A percentile compares a stretch with the other conserved stretches of the same genome.
Conservation (phyloP, 2,329 filamentous ascomycete species). For the Claviceps capensis region DNA sequence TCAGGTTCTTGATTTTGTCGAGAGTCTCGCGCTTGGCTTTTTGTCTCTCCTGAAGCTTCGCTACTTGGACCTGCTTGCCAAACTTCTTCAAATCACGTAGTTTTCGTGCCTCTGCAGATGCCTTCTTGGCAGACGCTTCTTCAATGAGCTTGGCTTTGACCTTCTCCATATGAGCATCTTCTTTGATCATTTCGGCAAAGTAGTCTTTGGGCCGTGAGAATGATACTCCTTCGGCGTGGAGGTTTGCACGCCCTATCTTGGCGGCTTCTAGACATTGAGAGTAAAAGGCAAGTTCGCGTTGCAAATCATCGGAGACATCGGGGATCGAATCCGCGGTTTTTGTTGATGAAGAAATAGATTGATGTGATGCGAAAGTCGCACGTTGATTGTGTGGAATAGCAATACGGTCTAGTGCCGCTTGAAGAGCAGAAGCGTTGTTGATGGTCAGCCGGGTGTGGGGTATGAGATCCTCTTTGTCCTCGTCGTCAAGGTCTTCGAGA, state of each 20-base stretch:
- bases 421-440: constrained; percentile 87
- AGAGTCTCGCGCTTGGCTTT: constrained; percentile 87
- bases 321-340: constrained; percentile 54
- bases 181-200: constrained; percentile 98
- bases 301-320: constrained; percentile 82
- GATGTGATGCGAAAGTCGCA: constrained; percentile 71
- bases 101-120: constrained; percentile 77
- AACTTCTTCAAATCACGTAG: constrained; percentile 97
- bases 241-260: constrained; percentile 53
- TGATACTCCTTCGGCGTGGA: constrained; percentile 69
- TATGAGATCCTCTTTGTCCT: constrained; percentile 74
- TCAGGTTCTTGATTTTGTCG: constrained; percentile 88
- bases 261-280: constrained; percentile 74
- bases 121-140: constrained; percentile 85
- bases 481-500: constrained; percentile 61
- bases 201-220: constrained; percentile 89
- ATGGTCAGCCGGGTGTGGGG: constrained; percentile 90
- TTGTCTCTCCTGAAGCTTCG: constrained; percentile 85
- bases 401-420: constrained; percentile 67
- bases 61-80: constrained; percentile 93
- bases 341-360: constrained; percentile 55
- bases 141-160: constrained; percentile 89
- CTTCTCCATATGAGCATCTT: constrained; percentile 94
- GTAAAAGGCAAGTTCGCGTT: constrained; percentile 87
- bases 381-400: constrained; percentile 48